Evolutionary conservation across 2,329 filamentous ascomycete species (phyloP).

Genomic region (Colletotrichum eleusines): DNA sequence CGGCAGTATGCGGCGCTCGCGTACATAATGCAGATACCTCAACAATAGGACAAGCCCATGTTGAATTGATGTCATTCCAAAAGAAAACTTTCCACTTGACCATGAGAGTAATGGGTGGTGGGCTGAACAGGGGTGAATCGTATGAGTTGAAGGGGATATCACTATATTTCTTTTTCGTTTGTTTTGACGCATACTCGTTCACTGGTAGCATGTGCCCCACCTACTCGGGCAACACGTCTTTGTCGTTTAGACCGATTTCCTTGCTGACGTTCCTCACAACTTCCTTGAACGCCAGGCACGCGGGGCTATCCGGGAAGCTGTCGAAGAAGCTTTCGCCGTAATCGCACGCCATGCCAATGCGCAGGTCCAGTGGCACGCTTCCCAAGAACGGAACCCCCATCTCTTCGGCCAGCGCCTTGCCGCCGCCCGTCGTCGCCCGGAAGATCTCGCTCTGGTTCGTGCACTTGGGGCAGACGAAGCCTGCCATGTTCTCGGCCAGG

Average conservation of each 20-base stretch:
- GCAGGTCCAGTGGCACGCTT: constrained; percentile 88
- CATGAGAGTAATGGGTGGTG: background rate
- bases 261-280: constrained; percentile 81
- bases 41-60: background rate
- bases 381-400: constrained; percentile 91
- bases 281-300: constrained; percentile 81
- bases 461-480: constrained; percentile 96
- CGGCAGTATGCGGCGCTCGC: constrained; percentile 14
- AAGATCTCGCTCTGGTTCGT: constrained; percentile 88
- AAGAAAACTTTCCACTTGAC: background rate
- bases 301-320: constrained; percentile 91
- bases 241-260: constrained; percentile 73
- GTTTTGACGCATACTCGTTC: constrained; percentile 2
- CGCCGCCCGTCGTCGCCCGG: constrained; percentile 90
- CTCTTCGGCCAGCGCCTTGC: constrained; percentile 82
- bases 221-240: constrained; percentile 62
- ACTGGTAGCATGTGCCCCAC: background rate
- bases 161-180: background rate
- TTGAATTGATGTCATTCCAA: background rate
- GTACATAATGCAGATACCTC: constrained; percentile 36
- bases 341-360: constrained; percentile 96
- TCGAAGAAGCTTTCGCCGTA: constrained; percentile 98
- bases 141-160: constrained; percentile 14
- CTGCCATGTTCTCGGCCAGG: constrained; percentile 97
- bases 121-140: background rate